Evolutionary conservation across 106 monocot species (phyloP).

Genomic region (Chionographis japonica): DNA sequence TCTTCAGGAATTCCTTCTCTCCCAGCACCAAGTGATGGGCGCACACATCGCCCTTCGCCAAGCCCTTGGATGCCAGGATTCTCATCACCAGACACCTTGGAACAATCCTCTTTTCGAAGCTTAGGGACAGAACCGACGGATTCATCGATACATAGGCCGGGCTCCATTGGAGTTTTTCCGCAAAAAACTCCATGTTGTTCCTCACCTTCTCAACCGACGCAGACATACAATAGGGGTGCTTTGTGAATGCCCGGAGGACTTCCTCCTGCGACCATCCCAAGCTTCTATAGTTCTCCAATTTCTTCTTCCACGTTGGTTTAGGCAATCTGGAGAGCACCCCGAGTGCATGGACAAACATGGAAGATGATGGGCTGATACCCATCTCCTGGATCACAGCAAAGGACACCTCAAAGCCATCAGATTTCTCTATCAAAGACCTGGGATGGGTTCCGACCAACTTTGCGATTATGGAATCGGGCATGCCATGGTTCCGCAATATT

Average conservation of each 20-base stretch:
- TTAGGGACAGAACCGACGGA: conserved; percentile 12
- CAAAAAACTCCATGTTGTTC: conserved; percentile 19
- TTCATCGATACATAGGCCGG: background rate
- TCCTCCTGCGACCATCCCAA: conserved; percentile 37
- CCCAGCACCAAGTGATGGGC: conserved; percentile 1
- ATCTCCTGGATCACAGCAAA: conserved; percentile 1
- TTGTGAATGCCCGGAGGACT: conserved; percentile 12
- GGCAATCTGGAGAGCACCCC: conserved; percentile 9
- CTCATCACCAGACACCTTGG: conserved; percentile 35
- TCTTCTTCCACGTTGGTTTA: conserved; percentile 9
- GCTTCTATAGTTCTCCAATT: conserved; percentile 17
- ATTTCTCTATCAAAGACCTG: background rate
- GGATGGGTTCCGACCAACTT: conserved; percentile 11
- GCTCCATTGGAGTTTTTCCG: conserved; percentile 7
- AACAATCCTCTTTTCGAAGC: conserved; percentile 37
- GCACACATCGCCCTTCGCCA: background rate
- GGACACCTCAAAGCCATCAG: background rate
- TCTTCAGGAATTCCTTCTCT: conserved; percentile 18
- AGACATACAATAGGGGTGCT: conserved; percentile 21
- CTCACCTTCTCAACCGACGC: conserved; percentile 19
- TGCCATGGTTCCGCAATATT: conserved; percentile 2
- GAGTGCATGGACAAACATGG: conserved; percentile 18
- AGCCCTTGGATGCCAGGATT: conserved; percentile 9
- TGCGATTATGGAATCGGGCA: background rate
- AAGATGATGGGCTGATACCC: conserved; percentile 17